Base-by-base conservation (phyloP, 176 grass and related monocot genomes). In the Aegilops bicornis region DNA sequence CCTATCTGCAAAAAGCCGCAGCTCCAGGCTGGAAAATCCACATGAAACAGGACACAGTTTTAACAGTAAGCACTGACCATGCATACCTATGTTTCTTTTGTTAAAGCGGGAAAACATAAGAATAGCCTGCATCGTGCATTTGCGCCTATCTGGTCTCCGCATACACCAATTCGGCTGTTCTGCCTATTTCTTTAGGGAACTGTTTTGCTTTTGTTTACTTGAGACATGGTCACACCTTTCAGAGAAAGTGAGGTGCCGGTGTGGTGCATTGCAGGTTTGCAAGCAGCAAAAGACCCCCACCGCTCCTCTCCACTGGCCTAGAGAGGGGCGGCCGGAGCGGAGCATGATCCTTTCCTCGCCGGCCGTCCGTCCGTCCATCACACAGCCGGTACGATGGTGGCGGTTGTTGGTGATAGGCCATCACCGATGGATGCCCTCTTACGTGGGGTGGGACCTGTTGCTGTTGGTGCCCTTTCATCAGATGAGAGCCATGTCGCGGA, bases 341-440 rank as follows among this genome's bases (percentile, higher is more conserved):
- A 27, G 25, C 73, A 17, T 20, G 71, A 9, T 47, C 73, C 31
- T 54, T 30, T 47, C 48, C 19, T 77, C 76, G 69, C 77, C 76
- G 80, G 24, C 87, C 82, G 82, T 66, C 82, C 76, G 64, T 61
- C 73, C 73, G 12, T 27, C 62, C 24, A 64, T 52, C 19, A 52
- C 35, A 39, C 69, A 32, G 8, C 63, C 29, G 30, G 64, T 27
- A 24, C 25, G 47, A 22, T 35, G 37, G 40, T 54, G 40, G 68
- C 12, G 32, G 68, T 64, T 30, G 32, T 76, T 61, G 64, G 7
- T 17, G 76, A 80, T 61, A 32, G 78, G 52, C 76, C 65, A 33
- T 79, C 65, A 12, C 0, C 19, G 50, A 25, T 48, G 32, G 25
- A 37, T 19, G 10, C 36, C 6, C 7, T n/a, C 10, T 6, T 37